A percentile compares a stretch with the other conserved stretches of the same genome.
Conservation (phyloP, 768 basidiomycete species). For the Arthromyces matolae region DNA sequence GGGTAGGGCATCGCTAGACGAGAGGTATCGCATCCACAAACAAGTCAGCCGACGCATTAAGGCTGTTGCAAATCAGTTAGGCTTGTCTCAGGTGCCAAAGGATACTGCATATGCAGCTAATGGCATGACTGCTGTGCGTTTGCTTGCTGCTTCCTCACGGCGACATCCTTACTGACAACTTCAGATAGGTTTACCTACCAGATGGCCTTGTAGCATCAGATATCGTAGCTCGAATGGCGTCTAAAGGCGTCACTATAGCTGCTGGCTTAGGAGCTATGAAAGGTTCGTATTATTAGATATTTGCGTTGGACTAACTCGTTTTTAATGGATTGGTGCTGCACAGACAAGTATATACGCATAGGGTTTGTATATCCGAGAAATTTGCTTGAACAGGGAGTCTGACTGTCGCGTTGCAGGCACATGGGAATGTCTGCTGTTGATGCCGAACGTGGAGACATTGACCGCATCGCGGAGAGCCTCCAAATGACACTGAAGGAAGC, state of each 20-base stretch:
- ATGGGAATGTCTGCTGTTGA: slow-evolving; percentile 82
- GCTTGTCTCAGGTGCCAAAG: slow-evolving; percentile 62
- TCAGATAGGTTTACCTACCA: slow-evolving; percentile 62
- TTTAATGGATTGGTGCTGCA: not conserved
- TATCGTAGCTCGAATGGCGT: slow-evolving; percentile 60
- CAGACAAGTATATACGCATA: slow-evolving; percentile 78
- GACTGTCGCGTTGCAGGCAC: slow-evolving; percentile 45
- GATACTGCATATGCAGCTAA: slow-evolving; percentile 62
- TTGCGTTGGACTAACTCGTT: not conserved
- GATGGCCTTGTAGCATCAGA: slow-evolving; percentile 64
- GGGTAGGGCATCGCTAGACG: slow-evolving; percentile 54
- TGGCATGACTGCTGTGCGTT: slow-evolving; percentile 78
- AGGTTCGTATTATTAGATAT: slow-evolving; percentile 31
- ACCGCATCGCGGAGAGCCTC: slow-evolving; percentile 56
- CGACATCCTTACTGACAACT: not conserved
- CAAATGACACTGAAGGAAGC: slow-evolving; percentile 41
- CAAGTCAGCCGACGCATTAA: slow-evolving; percentile 63
- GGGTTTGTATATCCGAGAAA: slow-evolving; percentile 39
- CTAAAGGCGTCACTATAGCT: slow-evolving; percentile 71
- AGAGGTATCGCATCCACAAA: slow-evolving; percentile 68
- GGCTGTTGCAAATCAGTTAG: slow-evolving; percentile 54
- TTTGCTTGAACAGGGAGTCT: not conserved
- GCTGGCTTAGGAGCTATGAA: slow-evolving; percentile 77
- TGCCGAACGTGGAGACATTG: slow-evolving; percentile 61
- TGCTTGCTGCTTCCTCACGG: not conserved